Evolutionary conservation across 1,284 basidiomycete species (phyloP).

Genomic region (Boletus sp.): DNA sequence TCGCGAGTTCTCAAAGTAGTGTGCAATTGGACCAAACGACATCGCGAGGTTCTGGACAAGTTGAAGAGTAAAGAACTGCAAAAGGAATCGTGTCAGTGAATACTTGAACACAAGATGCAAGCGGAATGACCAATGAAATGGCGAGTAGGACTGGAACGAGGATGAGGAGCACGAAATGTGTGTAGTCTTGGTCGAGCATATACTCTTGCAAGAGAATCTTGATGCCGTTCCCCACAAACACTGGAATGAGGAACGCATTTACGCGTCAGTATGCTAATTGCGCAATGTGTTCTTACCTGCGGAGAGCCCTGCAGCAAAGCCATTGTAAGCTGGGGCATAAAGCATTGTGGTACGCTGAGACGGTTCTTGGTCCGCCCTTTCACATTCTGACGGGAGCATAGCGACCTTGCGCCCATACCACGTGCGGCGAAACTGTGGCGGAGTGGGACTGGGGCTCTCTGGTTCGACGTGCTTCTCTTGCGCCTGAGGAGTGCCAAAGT

Average conservation of each 20-base stretch:
- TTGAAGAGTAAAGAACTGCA: constrained; percentile 60
- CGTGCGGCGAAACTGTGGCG: constrained; percentile 29
- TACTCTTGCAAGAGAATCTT: constrained; percentile 61
- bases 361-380: constrained; percentile 45
- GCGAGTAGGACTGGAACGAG: constrained; percentile 69
- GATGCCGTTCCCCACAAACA: constrained; percentile 60
- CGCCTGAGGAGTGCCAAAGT: constrained; percentile 4
- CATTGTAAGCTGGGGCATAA: constrained; percentile 74
- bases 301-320: constrained; percentile 62
- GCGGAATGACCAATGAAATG: constrained; percentile 58
- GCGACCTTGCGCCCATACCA: constrained; percentile 33
- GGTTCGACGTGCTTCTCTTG: constrained; percentile 21
- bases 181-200: constrained; percentile 59
- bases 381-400: constrained; percentile 34
- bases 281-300: constrained; percentile 45
- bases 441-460: constrained; percentile 9
- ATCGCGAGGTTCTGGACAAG: constrained; percentile 59
- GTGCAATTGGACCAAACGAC: constrained; percentile 68
- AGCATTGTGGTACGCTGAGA: constrained; percentile 54
- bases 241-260: constrained; percentile 35
- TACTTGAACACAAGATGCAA: neutral
- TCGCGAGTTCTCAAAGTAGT: constrained; percentile 69
- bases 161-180: constrained; percentile 60
- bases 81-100: neutral
- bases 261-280: neutral